phyloP scores from a whole-genome alignment of 306 rosid species.

The Aeschynomene evenia region DNA sequence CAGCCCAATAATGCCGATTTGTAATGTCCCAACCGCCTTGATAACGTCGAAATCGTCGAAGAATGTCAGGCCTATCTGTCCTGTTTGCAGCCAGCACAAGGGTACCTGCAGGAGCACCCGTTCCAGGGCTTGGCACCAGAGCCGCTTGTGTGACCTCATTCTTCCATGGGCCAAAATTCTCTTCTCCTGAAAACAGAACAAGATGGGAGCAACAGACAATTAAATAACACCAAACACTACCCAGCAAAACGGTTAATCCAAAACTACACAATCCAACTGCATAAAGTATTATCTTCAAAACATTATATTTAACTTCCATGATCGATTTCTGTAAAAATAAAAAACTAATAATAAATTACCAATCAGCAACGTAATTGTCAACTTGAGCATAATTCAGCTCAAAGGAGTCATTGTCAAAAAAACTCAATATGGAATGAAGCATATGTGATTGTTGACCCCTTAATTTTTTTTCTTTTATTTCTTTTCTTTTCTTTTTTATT shows the following conservation, averaged over 20 bases:
- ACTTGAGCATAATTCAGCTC: conserved; percentile 1
- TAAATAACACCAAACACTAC: neutral
- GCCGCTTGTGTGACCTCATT: conserved; percentile 49
- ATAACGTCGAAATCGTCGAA: conserved; percentile 52
- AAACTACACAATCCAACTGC: neutral
- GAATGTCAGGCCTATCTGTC: conserved; percentile 79
- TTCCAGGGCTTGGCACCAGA: conserved; percentile 50
- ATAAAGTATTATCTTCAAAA: neutral
- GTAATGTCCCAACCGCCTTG: conserved; percentile 81
- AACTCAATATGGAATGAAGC: neutral
- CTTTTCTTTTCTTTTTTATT: no score
- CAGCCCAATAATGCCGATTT: conserved; percentile 85
- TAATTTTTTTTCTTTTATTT: no score
- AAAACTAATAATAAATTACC: neutral
- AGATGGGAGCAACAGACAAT: neutral
- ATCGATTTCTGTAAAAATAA: neutral
- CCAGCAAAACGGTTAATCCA: neutral
- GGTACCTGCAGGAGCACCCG: conserved; percentile 38
- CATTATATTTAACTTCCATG: neutral
- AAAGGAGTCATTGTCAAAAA: neutral
- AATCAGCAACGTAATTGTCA: neutral
- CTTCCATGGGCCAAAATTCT: conserved; percentile 72
- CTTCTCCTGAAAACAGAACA: conserved; percentile 43
- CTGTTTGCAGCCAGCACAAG: conserved; percentile 79
- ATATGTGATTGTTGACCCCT: neutral